phyloP scores from a whole-genome alignment of 164 flowering plant genomes.

The Magnolia sinica region DNA sequence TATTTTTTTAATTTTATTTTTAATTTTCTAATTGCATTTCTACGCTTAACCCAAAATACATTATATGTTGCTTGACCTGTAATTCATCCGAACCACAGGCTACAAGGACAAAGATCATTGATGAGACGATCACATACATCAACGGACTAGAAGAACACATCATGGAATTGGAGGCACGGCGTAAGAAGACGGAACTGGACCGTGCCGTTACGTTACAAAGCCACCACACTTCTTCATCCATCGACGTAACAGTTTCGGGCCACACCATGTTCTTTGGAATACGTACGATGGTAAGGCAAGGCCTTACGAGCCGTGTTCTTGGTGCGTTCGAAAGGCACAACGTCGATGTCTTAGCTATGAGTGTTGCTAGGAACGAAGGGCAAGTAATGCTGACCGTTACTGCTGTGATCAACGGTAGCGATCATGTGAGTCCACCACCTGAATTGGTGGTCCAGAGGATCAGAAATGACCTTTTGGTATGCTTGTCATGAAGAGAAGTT shows the following conservation, averaged over 20 bases:
- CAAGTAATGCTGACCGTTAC: not conserved
- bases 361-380: not conserved
- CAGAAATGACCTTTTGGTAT: not conserved
- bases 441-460: not conserved
- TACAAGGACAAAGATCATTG: not conserved
- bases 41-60: not conserved
- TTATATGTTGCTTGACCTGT: not conserved
- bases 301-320: not conserved
- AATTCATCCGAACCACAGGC: not conserved
- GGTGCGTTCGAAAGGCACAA: not conserved
- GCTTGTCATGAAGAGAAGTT: not conserved
- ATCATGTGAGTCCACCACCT: no score
- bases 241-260: not conserved
- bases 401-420: not conserved
- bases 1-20: not conserved
- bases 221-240: not conserved
- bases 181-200: not conserved
- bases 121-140: conserved; percentile 2
- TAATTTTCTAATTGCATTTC: not conserved
- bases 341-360: not conserved
- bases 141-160: not conserved
- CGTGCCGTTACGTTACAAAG: not conserved
- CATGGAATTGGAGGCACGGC: not conserved
- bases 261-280: conserved; percentile 1
- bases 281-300: not conserved